These are phyloP conservation scores for Neurospora tetraspora DNA, from an alignment of 495 filamentous ascomycete genomes.

Conservation along the genomic window DNA sequence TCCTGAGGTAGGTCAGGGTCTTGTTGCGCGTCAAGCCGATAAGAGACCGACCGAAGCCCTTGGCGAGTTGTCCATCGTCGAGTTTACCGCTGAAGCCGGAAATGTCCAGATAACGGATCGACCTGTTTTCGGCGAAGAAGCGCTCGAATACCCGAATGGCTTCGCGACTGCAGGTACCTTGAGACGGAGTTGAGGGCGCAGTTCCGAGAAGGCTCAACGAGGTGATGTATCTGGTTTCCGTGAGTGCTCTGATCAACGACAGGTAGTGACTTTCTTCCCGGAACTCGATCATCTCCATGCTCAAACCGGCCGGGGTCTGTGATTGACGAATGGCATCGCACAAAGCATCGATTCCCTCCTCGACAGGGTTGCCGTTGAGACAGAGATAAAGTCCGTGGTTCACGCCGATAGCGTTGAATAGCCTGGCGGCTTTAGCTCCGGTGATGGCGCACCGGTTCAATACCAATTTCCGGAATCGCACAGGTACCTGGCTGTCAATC, in stretches of 20 bases:
- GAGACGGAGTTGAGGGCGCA: constrained; percentile 61
- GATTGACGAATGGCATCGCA: constrained; percentile 55
- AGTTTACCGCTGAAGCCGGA: constrained; percentile 84
- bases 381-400: constrained; percentile 63
- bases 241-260: constrained; percentile 60
- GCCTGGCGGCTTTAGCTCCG: constrained; percentile 63
- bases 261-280: constrained; percentile 67
- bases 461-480: constrained; percentile 53
- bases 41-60: constrained; percentile 69
- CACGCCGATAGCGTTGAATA: constrained; percentile 64
- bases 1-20: constrained; percentile 61
- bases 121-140: constrained; percentile 71
- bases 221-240: constrained; percentile 59
- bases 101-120: constrained; percentile 69
- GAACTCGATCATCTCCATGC: constrained; percentile 79
- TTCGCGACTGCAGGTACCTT: constrained; percentile 40
- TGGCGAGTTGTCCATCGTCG: constrained; percentile 76
- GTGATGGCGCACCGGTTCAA: constrained; percentile 75
- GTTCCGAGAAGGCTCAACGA: constrained; percentile 84
- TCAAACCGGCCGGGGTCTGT: constrained; percentile 59
- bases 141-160: constrained; percentile 63
- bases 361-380: constrained; percentile 73
- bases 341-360: constrained; percentile 58
- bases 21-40: constrained; percentile 66
- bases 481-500: constrained; percentile 52